These are phyloP conservation scores for Babesia bovis DNA, from an alignment of 169 alveolate genomes.

Conservation along the genomic window DNA sequence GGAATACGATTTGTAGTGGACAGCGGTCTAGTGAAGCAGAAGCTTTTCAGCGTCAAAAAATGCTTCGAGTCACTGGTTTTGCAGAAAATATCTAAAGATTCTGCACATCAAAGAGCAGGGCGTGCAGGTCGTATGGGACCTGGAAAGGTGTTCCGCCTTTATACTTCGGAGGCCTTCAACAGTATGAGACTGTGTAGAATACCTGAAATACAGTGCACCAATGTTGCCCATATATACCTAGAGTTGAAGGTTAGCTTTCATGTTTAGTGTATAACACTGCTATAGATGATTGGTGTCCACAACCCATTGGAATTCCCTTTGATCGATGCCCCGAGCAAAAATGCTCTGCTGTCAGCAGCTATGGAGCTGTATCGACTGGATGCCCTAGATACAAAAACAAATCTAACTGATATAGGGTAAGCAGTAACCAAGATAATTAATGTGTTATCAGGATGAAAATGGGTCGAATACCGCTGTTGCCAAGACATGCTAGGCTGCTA, in stretches of 20 bases:
- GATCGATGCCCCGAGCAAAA: conserved; percentile 85
- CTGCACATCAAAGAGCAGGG: conserved; percentile 94
- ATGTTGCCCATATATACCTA: conserved; percentile 85
- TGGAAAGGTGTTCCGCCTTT: conserved; percentile 93
- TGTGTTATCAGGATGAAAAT: conserved; percentile 72
- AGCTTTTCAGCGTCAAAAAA: conserved; percentile 79
- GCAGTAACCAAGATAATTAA: background rate
- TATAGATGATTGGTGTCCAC: conserved; percentile 77
- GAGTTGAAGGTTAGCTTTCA: conserved; percentile 78
- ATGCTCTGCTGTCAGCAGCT: conserved; percentile 77
- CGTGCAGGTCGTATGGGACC: conserved; percentile 92
- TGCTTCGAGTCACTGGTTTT: conserved; percentile 85
- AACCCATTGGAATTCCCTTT: conserved; percentile 83
- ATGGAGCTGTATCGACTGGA: conserved; percentile 80
- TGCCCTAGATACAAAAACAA: conserved; percentile 72
- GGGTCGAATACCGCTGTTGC: conserved; percentile 88
- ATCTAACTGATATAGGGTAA: conserved; percentile 59
- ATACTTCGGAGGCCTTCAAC: conserved; percentile 84
- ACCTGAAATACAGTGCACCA: conserved; percentile 91
- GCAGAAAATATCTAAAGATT: conserved; percentile 86
- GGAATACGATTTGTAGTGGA: conserved; percentile 91
- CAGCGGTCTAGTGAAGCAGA: conserved; percentile 89
- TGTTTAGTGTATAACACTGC: background rate
- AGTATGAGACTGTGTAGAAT: conserved; percentile 72
- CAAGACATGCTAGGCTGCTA: conserved; percentile 86